phyloP scores from a whole-genome alignment of 1,284 basidiomycete genomes.

The Melampsora americana region DNA sequence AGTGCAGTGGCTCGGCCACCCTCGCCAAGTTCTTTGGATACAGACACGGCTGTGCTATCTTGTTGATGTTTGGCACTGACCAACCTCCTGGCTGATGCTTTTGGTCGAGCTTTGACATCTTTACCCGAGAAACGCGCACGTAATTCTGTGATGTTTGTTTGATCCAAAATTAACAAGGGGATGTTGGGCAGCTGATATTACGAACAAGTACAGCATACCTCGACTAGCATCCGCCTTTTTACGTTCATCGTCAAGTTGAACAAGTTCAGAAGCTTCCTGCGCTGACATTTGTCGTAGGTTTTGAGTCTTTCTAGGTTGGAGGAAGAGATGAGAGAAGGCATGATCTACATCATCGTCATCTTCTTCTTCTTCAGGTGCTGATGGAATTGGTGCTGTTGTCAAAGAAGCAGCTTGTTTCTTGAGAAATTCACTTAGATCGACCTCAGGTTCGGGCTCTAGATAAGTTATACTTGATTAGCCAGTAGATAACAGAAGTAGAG shows the following conservation, averaged over 20 bases:
- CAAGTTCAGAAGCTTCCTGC: constrained; percentile 6
- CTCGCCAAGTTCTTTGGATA: background rate
- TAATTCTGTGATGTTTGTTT: background rate
- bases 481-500: constrained; percentile 8
- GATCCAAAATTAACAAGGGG: background rate
- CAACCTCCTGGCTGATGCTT: background rate
- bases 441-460: constrained; percentile 38
- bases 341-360: constrained; percentile 33
- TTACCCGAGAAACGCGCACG: background rate
- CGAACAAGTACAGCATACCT: constrained; percentile 10
- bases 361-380: background rate
- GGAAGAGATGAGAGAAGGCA: constrained; percentile 29
- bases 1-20: background rate
- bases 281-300: constrained; percentile 15
- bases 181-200: background rate
- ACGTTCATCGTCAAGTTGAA: constrained; percentile 29
- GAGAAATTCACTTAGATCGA: constrained; percentile 33
- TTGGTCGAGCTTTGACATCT: constrained; percentile 4
- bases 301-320: constrained; percentile 10
- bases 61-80: background rate
- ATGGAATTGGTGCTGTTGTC: background rate
- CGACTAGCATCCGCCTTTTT: constrained; percentile 38
- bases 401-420: constrained; percentile 23
- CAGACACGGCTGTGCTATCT: background rate
- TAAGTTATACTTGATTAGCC: background rate